These are phyloP conservation scores for Baorangia bicolor DNA, from an alignment of 768 basidiomycete genomes.

Conservation along the genomic window DNA sequence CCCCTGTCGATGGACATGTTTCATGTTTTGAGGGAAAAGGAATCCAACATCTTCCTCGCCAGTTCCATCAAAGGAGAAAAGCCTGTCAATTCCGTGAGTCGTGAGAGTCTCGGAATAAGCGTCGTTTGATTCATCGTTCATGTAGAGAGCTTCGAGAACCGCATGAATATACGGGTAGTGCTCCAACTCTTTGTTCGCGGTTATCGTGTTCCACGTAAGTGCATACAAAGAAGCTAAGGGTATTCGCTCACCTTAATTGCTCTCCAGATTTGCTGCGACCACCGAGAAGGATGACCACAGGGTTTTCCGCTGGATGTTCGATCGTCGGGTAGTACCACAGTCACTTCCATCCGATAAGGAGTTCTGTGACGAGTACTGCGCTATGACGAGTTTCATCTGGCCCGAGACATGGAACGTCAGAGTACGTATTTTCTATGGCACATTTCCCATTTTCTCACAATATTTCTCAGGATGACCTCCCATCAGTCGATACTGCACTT, in stretches of 20 bases:
- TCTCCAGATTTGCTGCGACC: constrained; percentile 5
- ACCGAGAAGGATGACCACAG: neutral
- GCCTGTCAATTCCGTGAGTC: neutral
- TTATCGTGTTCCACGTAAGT: constrained; percentile 2
- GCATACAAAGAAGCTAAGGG: neutral
- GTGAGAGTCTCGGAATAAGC: neutral
- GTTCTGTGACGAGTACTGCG: neutral
- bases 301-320: no score
- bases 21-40: neutral
- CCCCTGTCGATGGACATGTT: neutral
- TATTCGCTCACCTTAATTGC: neutral
- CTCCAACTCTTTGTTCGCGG: neutral
- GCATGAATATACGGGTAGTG: neutral
- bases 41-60: neutral
- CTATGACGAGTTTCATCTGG: constrained; percentile 11
- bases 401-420: no score
- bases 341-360: neutral
- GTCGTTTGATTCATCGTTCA: neutral
- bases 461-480: no score
- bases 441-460: no score
- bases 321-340: constrained; percentile 6
- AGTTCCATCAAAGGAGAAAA: no score
- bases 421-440: no score
- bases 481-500: no score
- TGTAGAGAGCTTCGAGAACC: neutral